Evolutionary conservation across 345 rosid species (phyloP).

Genomic region (Eucalyptus cladocalyx): DNA sequence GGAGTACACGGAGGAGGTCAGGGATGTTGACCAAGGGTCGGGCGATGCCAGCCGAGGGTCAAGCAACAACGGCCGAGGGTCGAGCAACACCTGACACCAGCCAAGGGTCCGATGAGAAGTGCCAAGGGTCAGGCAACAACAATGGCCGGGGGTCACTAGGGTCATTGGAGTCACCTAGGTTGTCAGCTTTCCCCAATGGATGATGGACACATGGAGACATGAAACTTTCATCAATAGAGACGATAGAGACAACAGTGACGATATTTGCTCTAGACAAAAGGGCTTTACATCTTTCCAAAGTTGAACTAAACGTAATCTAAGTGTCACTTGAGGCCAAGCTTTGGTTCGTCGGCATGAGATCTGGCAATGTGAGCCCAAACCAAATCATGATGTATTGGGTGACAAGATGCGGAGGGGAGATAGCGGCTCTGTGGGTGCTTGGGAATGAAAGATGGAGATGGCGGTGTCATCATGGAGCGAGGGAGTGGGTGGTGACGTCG

Average conservation of each 20-base stretch:
- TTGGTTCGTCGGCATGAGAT: too few relatives aligned
- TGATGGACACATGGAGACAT: background rate
- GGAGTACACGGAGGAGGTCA: background rate
- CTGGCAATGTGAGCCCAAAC: accelerated
- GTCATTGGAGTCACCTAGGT: background rate
- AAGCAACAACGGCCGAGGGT: background rate
- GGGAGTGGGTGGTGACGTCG: background rate
- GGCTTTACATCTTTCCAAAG: accelerated
- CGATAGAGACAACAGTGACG: accelerated
- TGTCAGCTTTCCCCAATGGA: background rate
- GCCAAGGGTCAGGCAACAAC: background rate
- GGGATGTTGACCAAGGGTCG: background rate
- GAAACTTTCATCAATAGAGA: background rate
- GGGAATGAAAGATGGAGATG: background rate
- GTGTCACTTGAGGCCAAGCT: background rate
- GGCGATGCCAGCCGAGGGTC: background rate
- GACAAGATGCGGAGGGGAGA: background rate
- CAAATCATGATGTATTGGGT: too few relatives aligned
- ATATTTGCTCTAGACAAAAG: background rate
- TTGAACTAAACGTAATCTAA: background rate
- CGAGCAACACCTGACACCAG: background rate
- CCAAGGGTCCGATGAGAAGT: background rate
- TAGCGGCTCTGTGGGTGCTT: background rate
- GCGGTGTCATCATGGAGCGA: background rate
- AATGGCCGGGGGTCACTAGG: background rate